Base-by-base conservation (phyloP, 148 eudicot species). In the Vaccinium myrtillus region DNA sequence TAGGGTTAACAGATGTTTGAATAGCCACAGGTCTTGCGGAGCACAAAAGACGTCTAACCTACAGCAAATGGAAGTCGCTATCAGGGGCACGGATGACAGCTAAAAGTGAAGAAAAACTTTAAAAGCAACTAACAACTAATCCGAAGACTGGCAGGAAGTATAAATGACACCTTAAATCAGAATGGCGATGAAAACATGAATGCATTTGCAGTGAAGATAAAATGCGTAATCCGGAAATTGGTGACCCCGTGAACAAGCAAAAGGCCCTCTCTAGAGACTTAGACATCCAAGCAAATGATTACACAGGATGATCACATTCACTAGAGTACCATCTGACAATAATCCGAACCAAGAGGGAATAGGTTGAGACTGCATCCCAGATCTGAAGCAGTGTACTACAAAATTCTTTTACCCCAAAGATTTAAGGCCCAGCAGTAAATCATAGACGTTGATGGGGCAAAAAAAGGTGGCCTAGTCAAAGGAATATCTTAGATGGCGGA, bases 11-110 rank as follows among this genome's bases (percentile, higher is more conserved):
- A 84, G 95, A 91, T 86, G 96, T 93, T 80, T 92, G 98, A 88
- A 97, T 94, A 58, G 91, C 89, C 85, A 95, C 95, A 83, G 98
- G 98, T 83, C 91, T 93, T 82, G 98, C 95, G 77, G 99, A 97
- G 87, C 98, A 93, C 83, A 97, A 79, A 83, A 97, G 96, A 71
- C 96, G 93, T 84, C 99, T 91, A 81, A 95, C 99, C 99, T 97
- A 85, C 49, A 83, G 51, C 58, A 51, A 70, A 71, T 50, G n/a
- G 78, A 51, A 27, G 79, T 23, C 73, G 78, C 56, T 16, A 81
- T 77, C 65, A 79, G 81, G 50, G 50, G 83, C 21, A 8, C 21
- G 11, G 23, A 39, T 71, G 67, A 23, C 39, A 50, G 39, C 53
- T 13, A 65, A 69, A 76, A 55, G 13, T 4, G 43, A 16, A 43